Evolutionary conservation across 352 stramenopile genomes (phyloP).

Genomic region (Globisporangium acanthophoron): DNA sequence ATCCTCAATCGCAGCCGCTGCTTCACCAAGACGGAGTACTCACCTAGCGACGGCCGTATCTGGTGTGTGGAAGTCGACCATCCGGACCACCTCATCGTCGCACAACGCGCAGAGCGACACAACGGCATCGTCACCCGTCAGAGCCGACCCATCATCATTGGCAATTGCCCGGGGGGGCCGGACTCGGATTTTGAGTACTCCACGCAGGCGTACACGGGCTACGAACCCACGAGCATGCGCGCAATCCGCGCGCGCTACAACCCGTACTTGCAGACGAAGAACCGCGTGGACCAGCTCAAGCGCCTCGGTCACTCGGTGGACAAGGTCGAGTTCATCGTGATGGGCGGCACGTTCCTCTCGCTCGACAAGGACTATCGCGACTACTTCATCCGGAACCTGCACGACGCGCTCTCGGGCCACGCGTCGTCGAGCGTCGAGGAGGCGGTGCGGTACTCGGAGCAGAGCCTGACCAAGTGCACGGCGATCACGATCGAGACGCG

Average conservation of each 20-base stretch:
- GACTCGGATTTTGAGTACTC: slow-evolving; percentile 98
- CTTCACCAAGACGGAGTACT: slow-evolving; percentile 4
- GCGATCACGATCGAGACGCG: slow-evolving; percentile 97
- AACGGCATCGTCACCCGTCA: slow-evolving; percentile 8
- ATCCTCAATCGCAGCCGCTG: slow-evolving; percentile 8
- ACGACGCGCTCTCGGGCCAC: slow-evolving; percentile 95
- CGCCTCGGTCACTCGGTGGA: slow-evolving; percentile 92
- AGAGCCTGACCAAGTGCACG: slow-evolving; percentile 80
- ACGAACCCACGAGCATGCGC: slow-evolving; percentile 96
- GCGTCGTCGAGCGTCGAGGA: slow-evolving; percentile 88
- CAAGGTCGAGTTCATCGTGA: slow-evolving; percentile 98
- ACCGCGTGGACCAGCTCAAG: slow-evolving; percentile 87
- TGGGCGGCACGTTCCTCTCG: slow-evolving; percentile 97
- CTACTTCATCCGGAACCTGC: slow-evolving; percentile 95
- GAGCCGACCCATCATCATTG: slow-evolving; percentile 10
- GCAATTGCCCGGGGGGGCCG: slow-evolving; percentile 87
- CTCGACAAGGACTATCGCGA: slow-evolving; percentile 93
- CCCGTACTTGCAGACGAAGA: slow-evolving; percentile 91
- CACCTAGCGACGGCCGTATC: slow-evolving; percentile 10
- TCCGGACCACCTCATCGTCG: slow-evolving; percentile 10
- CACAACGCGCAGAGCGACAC: slow-evolving; percentile 7
- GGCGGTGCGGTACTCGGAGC: slow-evolving; percentile 92
- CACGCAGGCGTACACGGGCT: slow-evolving; percentile 95
- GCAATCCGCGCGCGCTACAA: slow-evolving; percentile 95
- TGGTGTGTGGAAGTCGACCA: slow-evolving; percentile 12